Evolutionary conservation across 192 early-diverging fungal genomes (phyloP).

Genomic region (Spizellomyces punctatus): DNA sequence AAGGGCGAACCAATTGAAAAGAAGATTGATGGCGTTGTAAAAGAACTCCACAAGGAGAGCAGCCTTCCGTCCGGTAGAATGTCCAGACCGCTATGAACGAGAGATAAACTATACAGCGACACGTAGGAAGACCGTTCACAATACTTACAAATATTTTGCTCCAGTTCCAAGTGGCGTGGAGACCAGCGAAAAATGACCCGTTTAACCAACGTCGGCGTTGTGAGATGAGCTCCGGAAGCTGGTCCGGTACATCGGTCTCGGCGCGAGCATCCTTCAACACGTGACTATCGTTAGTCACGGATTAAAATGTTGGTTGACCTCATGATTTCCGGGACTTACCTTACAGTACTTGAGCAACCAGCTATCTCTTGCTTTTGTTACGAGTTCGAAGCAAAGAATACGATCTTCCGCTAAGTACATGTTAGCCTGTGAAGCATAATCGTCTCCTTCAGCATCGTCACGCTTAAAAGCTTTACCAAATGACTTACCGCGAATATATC

Average conservation of each 20-base stretch:
- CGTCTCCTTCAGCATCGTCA: background rate
- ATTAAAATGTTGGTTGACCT: no score
- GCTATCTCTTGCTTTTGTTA: conserved; percentile 59
- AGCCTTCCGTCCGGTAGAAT: conserved; percentile 52
- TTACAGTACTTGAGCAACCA: conserved; percentile 74
- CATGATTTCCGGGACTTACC: background rate
- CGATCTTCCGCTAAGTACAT: conserved; percentile 75
- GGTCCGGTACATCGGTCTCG: conserved; percentile 76
- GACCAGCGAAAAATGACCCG: conserved; percentile 76
- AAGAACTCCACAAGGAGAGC: conserved; percentile 61
- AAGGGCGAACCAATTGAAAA: conserved; percentile 46
- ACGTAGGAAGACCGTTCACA: no score
- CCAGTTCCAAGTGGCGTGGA: conserved; percentile 66
- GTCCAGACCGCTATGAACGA: conserved; percentile 39
- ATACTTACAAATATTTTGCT: conserved; percentile 22
- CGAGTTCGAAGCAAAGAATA: conserved; percentile 83
- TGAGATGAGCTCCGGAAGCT: conserved; percentile 74
- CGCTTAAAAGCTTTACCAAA: background rate
- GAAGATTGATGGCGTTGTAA: conserved; percentile 69
- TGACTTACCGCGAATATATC: conserved; percentile 68
- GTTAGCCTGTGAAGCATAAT: conserved; percentile 29
- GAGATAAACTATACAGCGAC: background rate
- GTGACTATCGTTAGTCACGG: no score
- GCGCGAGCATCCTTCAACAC: conserved; percentile 50
- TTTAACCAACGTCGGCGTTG: conserved; percentile 83